phyloP scores from a whole-genome alignment of 257 asterid genomes.

The Solanum piurae region DNA sequence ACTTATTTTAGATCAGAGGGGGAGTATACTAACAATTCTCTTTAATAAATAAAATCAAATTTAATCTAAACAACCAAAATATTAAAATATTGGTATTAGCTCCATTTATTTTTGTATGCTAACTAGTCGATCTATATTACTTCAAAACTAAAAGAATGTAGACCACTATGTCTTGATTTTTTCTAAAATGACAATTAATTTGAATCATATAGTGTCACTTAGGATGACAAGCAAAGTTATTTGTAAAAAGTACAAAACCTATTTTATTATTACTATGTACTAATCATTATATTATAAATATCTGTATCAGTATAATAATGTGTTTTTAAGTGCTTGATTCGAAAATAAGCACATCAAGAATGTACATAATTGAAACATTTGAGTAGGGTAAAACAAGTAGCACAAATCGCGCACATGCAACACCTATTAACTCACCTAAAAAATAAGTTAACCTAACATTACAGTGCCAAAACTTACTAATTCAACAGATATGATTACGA shows the following conservation, averaged over 20 bases:
- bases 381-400: neutral
- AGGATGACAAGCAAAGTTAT: too few species aligned
- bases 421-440: neutral
- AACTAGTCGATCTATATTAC: too few species aligned
- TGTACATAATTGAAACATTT: neutral
- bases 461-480: neutral
- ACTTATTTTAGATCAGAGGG: neutral
- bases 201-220: too few species aligned
- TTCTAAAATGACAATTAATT: too few species aligned
- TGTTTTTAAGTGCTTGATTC: neutral
- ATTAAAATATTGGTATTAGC: neutral
- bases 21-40: neutral
- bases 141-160: too few species aligned
- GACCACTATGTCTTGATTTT: too few species aligned
- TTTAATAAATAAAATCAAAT: neutral
- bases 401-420: neutral
- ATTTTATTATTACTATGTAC: neutral
- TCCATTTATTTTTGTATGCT: neutral
- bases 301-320: too few species aligned
- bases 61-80: neutral
- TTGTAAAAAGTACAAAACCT: too few species aligned
- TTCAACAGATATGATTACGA: too few species aligned
- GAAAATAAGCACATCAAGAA: neutral
- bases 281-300: too few species aligned
- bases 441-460: neutral